Evolutionary conservation across 2,329 filamentous ascomycete species (phyloP).

Genomic region (Mycosphaerella arachidis): DNA sequence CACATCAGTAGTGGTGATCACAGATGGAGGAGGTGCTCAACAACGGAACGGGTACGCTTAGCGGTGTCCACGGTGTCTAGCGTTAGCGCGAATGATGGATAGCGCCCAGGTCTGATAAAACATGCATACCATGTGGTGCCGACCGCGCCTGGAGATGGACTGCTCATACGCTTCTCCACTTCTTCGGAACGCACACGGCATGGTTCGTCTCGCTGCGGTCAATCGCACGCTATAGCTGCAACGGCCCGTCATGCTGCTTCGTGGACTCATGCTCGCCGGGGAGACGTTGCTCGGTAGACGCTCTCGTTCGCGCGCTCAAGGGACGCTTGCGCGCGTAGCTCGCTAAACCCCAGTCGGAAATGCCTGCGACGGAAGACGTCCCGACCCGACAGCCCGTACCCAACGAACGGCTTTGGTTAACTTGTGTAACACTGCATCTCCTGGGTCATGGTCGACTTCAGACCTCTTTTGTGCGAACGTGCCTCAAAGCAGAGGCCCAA

Average conservation of each 20-base stretch:
- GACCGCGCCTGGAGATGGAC: neutral
- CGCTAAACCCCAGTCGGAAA: neutral
- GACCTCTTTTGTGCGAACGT: neutral
- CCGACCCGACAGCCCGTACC: slow-evolving; percentile 5
- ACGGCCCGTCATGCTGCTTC: neutral
- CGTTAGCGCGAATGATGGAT: neutral
- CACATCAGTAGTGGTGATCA: neutral
- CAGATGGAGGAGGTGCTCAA: neutral
- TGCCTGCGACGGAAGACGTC: neutral
- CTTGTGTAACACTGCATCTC: neutral
- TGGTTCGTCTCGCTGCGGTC: slow-evolving; percentile 2
- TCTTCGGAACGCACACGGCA: slow-evolving; percentile 1
- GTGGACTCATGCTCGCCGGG: neutral
- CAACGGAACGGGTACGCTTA: neutral
- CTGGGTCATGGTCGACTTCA: neutral
- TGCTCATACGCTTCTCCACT: neutral
- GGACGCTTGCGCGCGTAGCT: slow-evolving; percentile 8
- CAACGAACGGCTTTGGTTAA: neutral
- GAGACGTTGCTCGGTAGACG: neutral
- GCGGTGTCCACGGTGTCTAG: neutral
- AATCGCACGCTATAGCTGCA: neutral
- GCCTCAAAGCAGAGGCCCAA: neutral
- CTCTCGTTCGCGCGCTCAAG: neutral
- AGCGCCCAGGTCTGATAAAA: neutral
- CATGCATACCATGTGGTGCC: neutral